phyloP scores from a whole-genome alignment of 2,329 filamentous ascomycete species.

The Microsporum ferrugineum region DNA sequence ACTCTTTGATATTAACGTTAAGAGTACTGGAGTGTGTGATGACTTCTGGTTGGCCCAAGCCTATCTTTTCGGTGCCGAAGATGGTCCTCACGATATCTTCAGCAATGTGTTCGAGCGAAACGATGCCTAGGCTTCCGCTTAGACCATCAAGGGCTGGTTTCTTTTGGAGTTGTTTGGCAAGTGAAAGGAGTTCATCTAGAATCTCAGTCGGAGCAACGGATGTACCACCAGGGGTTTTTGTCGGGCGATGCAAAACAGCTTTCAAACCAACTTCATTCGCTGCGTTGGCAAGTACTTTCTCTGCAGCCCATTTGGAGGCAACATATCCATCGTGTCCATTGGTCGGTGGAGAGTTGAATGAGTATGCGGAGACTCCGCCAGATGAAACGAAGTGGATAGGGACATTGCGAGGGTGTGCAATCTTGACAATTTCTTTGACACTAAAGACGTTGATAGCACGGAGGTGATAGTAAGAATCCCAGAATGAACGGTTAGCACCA shows the following conservation, averaged over 20 bases:
- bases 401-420: slow-evolving; percentile 14
- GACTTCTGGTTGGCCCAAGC: background rate
- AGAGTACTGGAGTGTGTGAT: background rate
- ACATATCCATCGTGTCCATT: slow-evolving; percentile 28
- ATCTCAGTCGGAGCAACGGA: background rate
- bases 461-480: slow-evolving; percentile 21
- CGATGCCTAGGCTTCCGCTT: background rate
- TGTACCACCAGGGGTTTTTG: background rate
- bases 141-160: background rate
- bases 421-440: slow-evolving; percentile 15
- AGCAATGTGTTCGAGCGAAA: background rate
- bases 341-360: slow-evolving; percentile 10
- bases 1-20: background rate
- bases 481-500: slow-evolving; percentile 29
- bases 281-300: slow-evolving; percentile 22
- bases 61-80: background rate
- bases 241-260: slow-evolving; percentile 1
- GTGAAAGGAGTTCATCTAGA: slow-evolving; percentile 1
- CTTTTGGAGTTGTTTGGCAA: background rate
- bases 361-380: slow-evolving; percentile 13
- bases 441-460: slow-evolving; percentile 18
- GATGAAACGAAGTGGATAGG: slow-evolving; percentile 26
- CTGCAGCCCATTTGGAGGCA: slow-evolving; percentile 32
- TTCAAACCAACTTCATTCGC: background rate
- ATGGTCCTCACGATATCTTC: background rate